phyloP scores from a whole-genome alignment of 352 stramenopile species.

The Poterioochromonas sp. region DNA sequence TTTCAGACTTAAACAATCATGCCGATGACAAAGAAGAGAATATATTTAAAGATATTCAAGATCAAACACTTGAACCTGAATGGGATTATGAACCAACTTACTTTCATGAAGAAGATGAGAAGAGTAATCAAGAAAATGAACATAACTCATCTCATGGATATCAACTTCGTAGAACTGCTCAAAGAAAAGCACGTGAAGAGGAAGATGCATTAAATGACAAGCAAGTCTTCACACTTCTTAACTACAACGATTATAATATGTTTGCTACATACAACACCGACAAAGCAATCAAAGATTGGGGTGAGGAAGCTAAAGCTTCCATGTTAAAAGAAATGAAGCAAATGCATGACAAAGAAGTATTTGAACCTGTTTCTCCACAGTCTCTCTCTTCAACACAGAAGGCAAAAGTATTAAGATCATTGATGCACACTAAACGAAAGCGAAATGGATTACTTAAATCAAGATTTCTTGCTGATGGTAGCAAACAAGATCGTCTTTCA shows the following conservation, averaged over 20 bases:
- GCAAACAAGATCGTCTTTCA: conserved; percentile 14
- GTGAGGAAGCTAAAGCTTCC: conserved; percentile 9
- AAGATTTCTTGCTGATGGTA: not conserved
- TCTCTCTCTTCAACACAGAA: conserved; percentile 8
- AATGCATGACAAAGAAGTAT: conserved; percentile 6
- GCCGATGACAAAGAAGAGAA: conserved; percentile 11
- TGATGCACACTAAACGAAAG: conserved; percentile 13
- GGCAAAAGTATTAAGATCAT: conserved; percentile 15
- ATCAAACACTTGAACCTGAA: conserved; percentile 14
- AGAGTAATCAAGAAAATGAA: conserved; percentile 17
- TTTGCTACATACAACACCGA: conserved; percentile 13
- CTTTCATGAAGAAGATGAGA: conserved; percentile 14
- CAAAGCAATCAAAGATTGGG: not conserved
- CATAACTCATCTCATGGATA: conserved; percentile 14
- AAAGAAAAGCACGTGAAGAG: conserved; percentile 8
- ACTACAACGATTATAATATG: conserved; percentile 13
- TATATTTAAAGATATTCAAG: conserved; percentile 19
- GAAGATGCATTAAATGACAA: conserved; percentile 15
- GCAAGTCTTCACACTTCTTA: conserved; percentile 13
- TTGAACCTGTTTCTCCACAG: conserved; percentile 6
- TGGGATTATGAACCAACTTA: conserved; percentile 14
- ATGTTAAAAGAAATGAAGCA: not conserved
- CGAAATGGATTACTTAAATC: conserved; percentile 13
- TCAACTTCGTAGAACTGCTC: conserved; percentile 11
- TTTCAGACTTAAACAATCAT: conserved; percentile 16